A percentile compares a stretch with the other conserved stretches of the same genome.
These are phyloP conservation scores for Anastatica hierochuntica DNA, from an alignment of 345 rosid species.

Conservation along the genomic window DNA sequence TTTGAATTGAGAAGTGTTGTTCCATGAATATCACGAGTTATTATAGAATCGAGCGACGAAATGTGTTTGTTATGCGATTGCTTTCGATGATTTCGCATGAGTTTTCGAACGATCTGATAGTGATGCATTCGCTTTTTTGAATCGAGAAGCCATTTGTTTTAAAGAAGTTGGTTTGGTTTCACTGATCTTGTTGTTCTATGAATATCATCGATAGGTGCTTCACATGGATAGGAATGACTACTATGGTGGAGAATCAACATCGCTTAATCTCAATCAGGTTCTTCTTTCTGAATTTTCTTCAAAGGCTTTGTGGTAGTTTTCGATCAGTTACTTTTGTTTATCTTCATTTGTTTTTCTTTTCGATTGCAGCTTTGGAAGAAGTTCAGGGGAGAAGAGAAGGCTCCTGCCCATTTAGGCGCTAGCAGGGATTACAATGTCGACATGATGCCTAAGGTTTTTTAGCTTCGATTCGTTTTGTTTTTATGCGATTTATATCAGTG, in stretches of 20 bases:
- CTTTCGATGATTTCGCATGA: too few relatives aligned
- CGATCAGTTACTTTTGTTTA: neutral
- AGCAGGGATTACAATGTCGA: constrained; percentile 74
- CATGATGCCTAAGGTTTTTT: constrained; percentile 30
- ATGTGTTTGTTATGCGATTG: too few relatives aligned
- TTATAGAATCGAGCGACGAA: too few relatives aligned
- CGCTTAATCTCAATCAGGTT: constrained; percentile 80
- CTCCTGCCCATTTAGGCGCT: constrained; percentile 55
- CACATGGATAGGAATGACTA: too few relatives aligned
- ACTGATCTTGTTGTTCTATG: too few relatives aligned
- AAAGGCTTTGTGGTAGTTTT: neutral
- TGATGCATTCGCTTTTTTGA: too few relatives aligned
- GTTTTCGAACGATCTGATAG: too few relatives aligned
- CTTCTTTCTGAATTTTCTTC: neutral
- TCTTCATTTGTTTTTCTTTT: neutral
- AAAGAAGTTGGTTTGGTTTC: too few relatives aligned
- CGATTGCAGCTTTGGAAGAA: constrained; percentile 59
- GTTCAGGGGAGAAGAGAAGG: constrained; percentile 53
- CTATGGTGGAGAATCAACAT: constrained; percentile 82
- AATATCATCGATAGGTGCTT: too few relatives aligned
- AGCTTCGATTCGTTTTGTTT: neutral
- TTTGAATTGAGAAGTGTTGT: too few relatives aligned
- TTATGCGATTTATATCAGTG: neutral
- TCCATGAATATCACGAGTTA: too few relatives aligned
- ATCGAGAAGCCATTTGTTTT: too few relatives aligned